A percentile compares a stretch with the other conserved stretches of the same genome.
Evolutionary conservation across 208 protist genomes (phyloP).

Genomic region (Acanthamoeba lenticulata): DNA sequence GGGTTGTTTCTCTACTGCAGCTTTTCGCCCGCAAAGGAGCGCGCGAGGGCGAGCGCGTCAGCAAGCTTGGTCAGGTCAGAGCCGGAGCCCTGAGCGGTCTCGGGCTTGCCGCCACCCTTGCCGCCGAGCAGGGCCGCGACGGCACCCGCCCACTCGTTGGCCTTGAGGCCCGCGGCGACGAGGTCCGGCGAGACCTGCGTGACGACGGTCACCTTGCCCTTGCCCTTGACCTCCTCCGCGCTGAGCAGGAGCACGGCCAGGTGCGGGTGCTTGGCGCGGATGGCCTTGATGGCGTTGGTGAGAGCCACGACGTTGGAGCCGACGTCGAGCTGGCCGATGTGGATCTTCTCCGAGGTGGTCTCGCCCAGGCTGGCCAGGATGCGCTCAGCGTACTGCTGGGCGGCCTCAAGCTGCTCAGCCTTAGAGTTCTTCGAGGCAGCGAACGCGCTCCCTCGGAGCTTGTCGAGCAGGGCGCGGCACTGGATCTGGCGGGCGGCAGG

Average conservation of each 20-base stretch:
- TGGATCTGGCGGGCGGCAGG: background rate
- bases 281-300: conserved; percentile 66
- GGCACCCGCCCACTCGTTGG: conserved; percentile 74
- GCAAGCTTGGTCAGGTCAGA: conserved; percentile 54
- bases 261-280: conserved; percentile 64
- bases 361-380: conserved; percentile 4
- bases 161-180: conserved; percentile 34
- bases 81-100: conserved; percentile 77
- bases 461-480: conserved; percentile 1
- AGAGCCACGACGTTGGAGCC: conserved; percentile 42
- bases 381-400: conserved; percentile 55
- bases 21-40: background rate
- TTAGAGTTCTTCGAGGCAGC: conserved; percentile 37
- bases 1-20: background rate
- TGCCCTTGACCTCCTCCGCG: conserved; percentile 35
- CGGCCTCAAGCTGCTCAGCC: conserved; percentile 52
- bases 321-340: conserved; percentile 47
- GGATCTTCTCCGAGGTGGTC: background rate
- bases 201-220: conserved; percentile 23
- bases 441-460: conserved; percentile 30
- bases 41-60: conserved; percentile 65
- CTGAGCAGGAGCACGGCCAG: conserved; percentile 60
- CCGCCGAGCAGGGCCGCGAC: conserved; percentile 74
- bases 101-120: conserved; percentile 81
- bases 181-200: background rate